Percentiles rank a stretch among this genome's conserved stretches.
phyloP scores from a whole-genome alignment of 2,329 filamentous ascomycete genomes.

The Botrytis hyacinthi region DNA sequence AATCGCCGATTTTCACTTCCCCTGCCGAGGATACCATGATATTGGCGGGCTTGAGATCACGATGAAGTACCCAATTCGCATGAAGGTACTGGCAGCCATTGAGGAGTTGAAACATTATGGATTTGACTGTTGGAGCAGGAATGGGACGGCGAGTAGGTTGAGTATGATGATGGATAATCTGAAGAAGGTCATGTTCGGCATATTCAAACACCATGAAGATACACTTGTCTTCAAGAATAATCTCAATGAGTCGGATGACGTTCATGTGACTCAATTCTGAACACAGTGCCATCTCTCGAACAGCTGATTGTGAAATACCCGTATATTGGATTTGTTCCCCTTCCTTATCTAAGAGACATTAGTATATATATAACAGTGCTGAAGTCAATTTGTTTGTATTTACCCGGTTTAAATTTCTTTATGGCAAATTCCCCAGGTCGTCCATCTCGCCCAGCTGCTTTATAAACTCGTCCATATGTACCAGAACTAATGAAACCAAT shows the following conservation, averaged over 20 bases:
- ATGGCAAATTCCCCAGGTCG: constrained; percentile 87
- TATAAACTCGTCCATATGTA: constrained; percentile 97
- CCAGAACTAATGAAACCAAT: constrained; percentile 98
- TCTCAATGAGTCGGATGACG: constrained; percentile 87
- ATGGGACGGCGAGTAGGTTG: constrained; percentile 86
- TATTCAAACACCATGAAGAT: constrained; percentile 99
- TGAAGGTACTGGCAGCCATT: constrained; percentile 95
- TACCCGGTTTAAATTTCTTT: constrained; percentile 70
- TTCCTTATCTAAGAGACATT: constrained; percentile 69
- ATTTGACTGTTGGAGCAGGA: constrained; percentile 83
- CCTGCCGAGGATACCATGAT: constrained; percentile 95
- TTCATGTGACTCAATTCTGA: constrained; percentile 87
- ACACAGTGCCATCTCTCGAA: constrained; percentile 96
- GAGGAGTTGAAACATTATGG: constrained; percentile 92
- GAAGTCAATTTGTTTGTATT: background rate
- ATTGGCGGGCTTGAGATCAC: constrained; percentile 95
- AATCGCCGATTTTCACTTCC: constrained; percentile 90
- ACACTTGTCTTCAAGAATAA: constrained; percentile 96
- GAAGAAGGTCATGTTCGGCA: constrained; percentile 92
- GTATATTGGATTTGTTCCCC: constrained; percentile 93
- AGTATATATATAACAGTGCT: background rate
- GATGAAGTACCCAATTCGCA: constrained; percentile 94
- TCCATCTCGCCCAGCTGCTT: constrained; percentile 75
- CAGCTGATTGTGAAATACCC: constrained; percentile 93
- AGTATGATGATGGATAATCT: constrained; percentile 96